A percentile compares a stretch with the other conserved stretches of the same genome.
Evolutionary conservation across 257 asterid species (phyloP).

Genomic region (Prunella vulgaris): DNA sequence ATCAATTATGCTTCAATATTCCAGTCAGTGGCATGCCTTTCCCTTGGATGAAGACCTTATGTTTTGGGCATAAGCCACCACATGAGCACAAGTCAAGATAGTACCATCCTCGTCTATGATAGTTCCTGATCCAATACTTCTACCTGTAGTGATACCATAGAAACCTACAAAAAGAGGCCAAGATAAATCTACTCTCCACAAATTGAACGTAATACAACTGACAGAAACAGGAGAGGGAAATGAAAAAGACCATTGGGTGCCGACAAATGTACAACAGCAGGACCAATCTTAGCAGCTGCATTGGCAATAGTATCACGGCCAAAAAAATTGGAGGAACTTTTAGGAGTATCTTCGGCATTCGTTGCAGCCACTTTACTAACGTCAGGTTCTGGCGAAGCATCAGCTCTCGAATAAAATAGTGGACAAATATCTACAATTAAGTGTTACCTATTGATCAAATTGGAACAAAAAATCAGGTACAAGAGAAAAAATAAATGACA

Average conservation of each 20-base stretch:
- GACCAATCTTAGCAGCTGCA: slow-evolving; percentile 79
- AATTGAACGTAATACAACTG: background rate
- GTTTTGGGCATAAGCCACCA: slow-evolving; percentile 59
- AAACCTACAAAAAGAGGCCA: slow-evolving; percentile 38
- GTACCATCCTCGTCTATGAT: slow-evolving; percentile 80
- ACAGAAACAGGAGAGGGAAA: background rate
- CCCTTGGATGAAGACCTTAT: slow-evolving; percentile 49
- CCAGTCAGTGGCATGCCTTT: slow-evolving; percentile 37
- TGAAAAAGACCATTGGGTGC: slow-evolving; percentile 49
- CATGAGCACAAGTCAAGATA: slow-evolving; percentile 91
- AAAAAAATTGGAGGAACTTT: slow-evolving; percentile 60
- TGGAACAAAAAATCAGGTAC: background rate
- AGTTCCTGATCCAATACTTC: slow-evolving; percentile 80
- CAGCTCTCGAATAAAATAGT: slow-evolving; percentile 35
- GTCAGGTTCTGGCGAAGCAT: slow-evolving; percentile 30
- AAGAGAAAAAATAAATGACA: background rate
- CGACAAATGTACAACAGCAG: slow-evolving; percentile 86
- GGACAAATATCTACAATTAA: slow-evolving; percentile 48
- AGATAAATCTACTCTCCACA: background rate
- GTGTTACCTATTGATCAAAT: background rate
- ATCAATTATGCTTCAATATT: background rate
- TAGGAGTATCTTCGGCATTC: slow-evolving; percentile 32
- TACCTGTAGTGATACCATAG: slow-evolving; percentile 49
- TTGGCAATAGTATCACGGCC: slow-evolving; percentile 79
- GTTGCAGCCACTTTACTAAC: slow-evolving; percentile 32